phyloP scores from a whole-genome alignment of 176 grass and related monocot species.

The Poa annua region DNA sequence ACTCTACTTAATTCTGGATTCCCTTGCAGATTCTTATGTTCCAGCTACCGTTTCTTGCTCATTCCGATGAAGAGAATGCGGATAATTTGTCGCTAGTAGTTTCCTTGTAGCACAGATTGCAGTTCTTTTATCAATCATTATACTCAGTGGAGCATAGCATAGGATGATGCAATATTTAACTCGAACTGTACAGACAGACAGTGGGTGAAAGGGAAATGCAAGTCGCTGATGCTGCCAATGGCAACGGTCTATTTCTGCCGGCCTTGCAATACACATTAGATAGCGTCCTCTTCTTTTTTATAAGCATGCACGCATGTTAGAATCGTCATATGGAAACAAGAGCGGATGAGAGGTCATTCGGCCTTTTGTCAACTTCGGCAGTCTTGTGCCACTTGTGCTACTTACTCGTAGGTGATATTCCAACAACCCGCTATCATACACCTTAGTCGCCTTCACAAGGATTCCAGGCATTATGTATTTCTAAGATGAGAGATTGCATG shows the following conservation, averaged over 20 bases:
- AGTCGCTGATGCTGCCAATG: background rate
- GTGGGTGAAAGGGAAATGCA: background rate
- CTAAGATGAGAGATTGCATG: background rate
- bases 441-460: background rate
- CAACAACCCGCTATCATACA: background rate
- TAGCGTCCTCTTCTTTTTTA: background rate
- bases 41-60: conserved; percentile 32
- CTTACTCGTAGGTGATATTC: background rate
- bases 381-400: background rate
- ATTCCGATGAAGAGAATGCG: conserved; percentile 35
- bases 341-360: background rate
- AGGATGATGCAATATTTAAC: background rate
- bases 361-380: background rate
- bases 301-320: conserved; percentile 16
- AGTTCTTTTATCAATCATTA: background rate
- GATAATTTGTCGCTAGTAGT: conserved; percentile 38
- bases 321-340: background rate
- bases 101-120: conserved; percentile 2
- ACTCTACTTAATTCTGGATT: background rate
- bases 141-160: conserved; percentile 11
- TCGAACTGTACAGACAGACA: conserved; percentile 15
- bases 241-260: conserved; percentile 32
- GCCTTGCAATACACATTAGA: conserved; percentile 28
- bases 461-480: background rate
- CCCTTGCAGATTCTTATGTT: conserved; percentile 37